A percentile compares a stretch with the other conserved stretches of the same genome.
Evolutionary conservation across 495 filamentous ascomycete species (phyloP).

Genomic region (Hyaloscypha hepaticicola): DNA sequence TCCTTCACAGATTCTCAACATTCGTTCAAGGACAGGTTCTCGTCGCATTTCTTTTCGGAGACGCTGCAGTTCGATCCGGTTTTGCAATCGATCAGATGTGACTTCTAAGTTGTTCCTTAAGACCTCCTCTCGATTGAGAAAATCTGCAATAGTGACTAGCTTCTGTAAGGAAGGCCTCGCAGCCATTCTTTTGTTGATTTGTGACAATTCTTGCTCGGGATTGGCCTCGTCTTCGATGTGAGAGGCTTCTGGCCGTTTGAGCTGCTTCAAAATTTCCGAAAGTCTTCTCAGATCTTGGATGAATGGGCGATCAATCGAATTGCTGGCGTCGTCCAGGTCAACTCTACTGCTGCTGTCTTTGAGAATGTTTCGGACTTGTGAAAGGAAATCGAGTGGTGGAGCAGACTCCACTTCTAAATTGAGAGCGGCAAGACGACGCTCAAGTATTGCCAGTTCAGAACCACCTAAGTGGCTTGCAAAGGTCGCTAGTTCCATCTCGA

Average conservation of each 20-base stretch:
- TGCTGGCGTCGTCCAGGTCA: neutral
- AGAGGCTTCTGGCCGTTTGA: neutral
- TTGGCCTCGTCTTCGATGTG: neutral
- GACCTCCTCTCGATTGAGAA: neutral
- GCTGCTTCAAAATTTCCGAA: neutral
- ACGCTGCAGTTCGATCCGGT: neutral
- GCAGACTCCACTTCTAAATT: neutral
- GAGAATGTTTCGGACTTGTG: neutral
- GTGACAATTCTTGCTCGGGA: neutral
- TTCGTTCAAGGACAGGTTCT: neutral
- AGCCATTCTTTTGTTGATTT: neutral
- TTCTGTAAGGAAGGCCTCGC: neutral
- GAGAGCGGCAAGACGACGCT: neutral
- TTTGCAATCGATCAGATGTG: neutral
- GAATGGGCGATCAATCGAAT: neutral
- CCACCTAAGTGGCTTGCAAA: neutral
- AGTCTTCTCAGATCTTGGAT: neutral
- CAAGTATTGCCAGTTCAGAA: neutral
- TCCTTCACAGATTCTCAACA: neutral
- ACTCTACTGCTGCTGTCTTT: neutral
- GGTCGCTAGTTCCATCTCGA: neutral
- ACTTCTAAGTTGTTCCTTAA: neutral
- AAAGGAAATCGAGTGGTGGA: neutral
- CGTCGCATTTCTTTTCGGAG: neutral
- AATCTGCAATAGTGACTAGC: neutral